Percentiles rank a stretch among this genome's conserved stretches.
phyloP scores from a whole-genome alignment of 2,329 filamentous ascomycete species.

The Pezicula rhizophila region DNA sequence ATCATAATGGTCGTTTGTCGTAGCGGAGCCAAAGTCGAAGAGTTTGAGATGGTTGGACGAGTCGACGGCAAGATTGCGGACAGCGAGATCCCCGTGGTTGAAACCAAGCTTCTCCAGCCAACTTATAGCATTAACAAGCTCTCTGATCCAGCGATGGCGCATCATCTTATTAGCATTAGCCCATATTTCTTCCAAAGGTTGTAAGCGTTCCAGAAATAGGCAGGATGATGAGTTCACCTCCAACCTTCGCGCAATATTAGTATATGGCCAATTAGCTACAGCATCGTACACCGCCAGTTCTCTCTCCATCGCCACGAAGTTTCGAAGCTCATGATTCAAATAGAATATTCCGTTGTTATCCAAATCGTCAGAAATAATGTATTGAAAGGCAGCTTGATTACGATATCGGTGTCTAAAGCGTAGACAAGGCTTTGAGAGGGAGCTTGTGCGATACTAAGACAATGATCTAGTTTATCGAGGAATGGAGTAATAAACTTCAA shows the following conservation, averaged over 20 bases:
- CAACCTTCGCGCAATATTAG: constrained; percentile 7
- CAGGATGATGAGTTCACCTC: constrained; percentile 5
- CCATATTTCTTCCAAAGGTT: constrained; percentile 4
- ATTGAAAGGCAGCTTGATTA: constrained; percentile 9
- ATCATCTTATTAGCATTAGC: constrained; percentile 4
- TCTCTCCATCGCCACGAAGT: constrained; percentile 9
- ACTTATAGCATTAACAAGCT: constrained; percentile 6
- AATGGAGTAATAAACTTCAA: constrained; percentile 9
- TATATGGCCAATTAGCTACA: constrained; percentile 4
- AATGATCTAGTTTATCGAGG: constrained; percentile 8
- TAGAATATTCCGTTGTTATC: constrained; percentile 7
- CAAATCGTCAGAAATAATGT: constrained; percentile 7
- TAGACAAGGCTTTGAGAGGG: constrained; percentile 8
- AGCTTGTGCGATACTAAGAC: constrained; percentile 8
- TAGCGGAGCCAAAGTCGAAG: constrained; percentile 8
- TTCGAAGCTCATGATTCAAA: constrained; percentile 5
- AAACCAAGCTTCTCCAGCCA: constrained; percentile 8
- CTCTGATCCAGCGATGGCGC: constrained; percentile 6
- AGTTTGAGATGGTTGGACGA: constrained; percentile 6
- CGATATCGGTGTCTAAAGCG: constrained; percentile 6
- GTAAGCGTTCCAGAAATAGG: constrained; percentile 6
- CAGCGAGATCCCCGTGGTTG: constrained; percentile 4
- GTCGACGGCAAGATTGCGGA: constrained; percentile 7
- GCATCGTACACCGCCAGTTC: constrained; percentile 7
- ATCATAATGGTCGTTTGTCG: constrained; percentile 6